Conservation (phyloP, 768 basidiomycete species). For the Tricholoma furcatifolium region DNA sequence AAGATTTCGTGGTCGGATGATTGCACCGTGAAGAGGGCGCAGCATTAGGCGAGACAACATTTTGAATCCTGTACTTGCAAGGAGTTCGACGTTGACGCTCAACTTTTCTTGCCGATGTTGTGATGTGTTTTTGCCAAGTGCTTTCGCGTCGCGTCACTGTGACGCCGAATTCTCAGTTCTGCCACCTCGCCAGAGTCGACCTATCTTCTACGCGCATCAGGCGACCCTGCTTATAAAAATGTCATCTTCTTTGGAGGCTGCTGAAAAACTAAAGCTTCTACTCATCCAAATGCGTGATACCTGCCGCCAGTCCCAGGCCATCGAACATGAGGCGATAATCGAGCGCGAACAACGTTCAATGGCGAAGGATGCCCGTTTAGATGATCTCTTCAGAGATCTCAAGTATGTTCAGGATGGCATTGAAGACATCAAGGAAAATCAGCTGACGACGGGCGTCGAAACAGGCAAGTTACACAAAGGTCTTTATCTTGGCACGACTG, state of each 20-base stretch:
- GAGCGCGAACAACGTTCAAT: slow-evolving; percentile 12
- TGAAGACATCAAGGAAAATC: slow-evolving; percentile 1
- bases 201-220: background rate
- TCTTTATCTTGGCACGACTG: background rate
- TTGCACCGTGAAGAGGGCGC: background rate
- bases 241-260: slow-evolving; percentile 6
- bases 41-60: slow-evolving; percentile 8
- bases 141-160: too few species aligned
- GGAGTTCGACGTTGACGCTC: background rate
- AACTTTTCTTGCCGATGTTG: slow-evolving; percentile 2
- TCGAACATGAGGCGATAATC: slow-evolving; percentile 11
- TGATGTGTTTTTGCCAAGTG: background rate
- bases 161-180: too few species aligned
- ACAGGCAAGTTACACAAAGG: slow-evolving; percentile 5
- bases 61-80: too few species aligned
- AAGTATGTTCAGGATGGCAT: slow-evolving; percentile 7
- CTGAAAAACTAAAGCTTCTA: slow-evolving; percentile 8
- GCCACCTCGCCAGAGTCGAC: background rate
- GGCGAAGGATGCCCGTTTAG: slow-evolving; percentile 5
- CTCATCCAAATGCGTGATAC: slow-evolving; percentile 7
- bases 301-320: slow-evolving; percentile 1
- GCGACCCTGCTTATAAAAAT: background rate
- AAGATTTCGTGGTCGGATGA: background rate
- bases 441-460: background rate
- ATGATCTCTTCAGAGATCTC: slow-evolving; percentile 13